Base-by-base conservation (phyloP, 1,284 basidiomycete species). In the Leccinum cinnamomeum region DNA sequence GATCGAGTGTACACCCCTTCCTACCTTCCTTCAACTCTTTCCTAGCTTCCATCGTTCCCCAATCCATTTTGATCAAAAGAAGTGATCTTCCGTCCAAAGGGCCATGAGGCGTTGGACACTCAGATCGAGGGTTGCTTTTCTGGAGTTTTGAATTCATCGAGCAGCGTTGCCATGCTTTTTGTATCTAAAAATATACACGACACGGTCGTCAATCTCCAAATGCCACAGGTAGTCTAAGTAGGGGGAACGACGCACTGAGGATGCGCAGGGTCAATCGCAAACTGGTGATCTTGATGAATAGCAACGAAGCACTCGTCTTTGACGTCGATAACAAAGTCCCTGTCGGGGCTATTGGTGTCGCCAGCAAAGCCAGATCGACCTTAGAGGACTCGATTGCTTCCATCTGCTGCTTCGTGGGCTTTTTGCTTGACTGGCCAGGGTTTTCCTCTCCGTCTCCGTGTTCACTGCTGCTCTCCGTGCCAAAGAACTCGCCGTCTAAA, bases 201-300 rank as follows among this genome's bases (percentile, higher is more conserved):
- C 44, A 28, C 53, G n/a, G 35, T 35, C 20, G 6, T 68, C 4
- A 57, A 14, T 8, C 7, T 14, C 25, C 41, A 53, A 44, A 35
- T 28, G 11, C 7, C 4, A 11, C 37, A 23, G 25, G n/a, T 4
- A 1, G 30, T 33, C 30, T 33, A 33, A 35, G 33, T 35, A 35
- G 33, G 33, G 33, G 33, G 33, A 3, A 18, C 1, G 2, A 82
- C 92, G 67, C 71, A 96, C 95, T 89, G 91, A 73, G 97, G 94
- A 78, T 98, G 94, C 56, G 88, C 94, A 20, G 97, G 97, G 75
- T 99, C 97, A 68, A 99, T 94, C 0, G 97, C 96, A 71, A 94
- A 99, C 51, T 89, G 85, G 70, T 95, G 88, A 72, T 99, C 92
- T 67, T 98, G 92, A 73, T 95, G 90, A 56, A 98, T 72, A 11